These are phyloP conservation scores for Umbelopsis vinacea DNA, from an alignment of 192 early-diverging fungal species.

Conservation along the genomic window DNA sequence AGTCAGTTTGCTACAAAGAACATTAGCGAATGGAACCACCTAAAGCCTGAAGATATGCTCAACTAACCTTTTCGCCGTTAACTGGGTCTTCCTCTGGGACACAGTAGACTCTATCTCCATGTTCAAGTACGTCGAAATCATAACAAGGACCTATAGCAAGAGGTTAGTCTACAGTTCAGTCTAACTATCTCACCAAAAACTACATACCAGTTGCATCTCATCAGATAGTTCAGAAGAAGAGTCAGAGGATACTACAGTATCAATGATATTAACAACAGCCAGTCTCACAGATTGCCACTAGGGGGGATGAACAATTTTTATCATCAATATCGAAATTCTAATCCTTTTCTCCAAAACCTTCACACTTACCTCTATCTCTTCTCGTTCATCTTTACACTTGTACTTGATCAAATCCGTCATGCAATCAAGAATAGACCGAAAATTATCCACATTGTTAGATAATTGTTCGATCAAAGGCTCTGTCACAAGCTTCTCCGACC, in stretches of 20 bases:
- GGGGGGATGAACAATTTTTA: neutral
- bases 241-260: neutral
- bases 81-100: neutral
- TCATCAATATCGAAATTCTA: neutral
- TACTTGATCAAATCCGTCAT: constrained; percentile 10
- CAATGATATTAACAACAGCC: constrained; percentile 2
- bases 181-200: neutral
- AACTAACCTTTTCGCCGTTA: neutral
- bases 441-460: constrained; percentile 8
- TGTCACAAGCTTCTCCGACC: neutral
- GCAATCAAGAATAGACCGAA: constrained; percentile 1
- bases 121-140: neutral
- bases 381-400: neutral
- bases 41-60: neutral
- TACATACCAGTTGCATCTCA: neutral
- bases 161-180: neutral
- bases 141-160: neutral
- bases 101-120: neutral
- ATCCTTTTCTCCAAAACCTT: too few relatives aligned
- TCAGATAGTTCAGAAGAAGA: neutral
- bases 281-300: constrained; percentile 5
- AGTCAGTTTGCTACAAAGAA: neutral
- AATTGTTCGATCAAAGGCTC: neutral
- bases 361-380: neutral
- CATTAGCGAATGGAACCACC: neutral